phyloP scores from a whole-genome alignment of 1,139 yeast species.

The Suhomyces coccinellae region DNA sequence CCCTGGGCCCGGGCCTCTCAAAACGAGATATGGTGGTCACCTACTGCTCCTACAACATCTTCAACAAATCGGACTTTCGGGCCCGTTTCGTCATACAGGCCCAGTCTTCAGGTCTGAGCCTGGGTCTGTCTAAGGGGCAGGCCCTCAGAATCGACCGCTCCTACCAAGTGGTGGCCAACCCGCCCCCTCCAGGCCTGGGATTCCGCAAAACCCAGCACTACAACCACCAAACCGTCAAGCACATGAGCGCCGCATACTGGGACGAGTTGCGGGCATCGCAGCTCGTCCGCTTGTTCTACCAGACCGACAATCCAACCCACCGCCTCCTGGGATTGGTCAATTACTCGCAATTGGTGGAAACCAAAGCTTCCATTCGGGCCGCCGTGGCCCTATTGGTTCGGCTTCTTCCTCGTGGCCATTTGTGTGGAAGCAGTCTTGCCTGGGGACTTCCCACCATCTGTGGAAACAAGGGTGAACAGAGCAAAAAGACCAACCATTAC shows the following conservation, averaged over 20 bases:
- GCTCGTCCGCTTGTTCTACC: conserved; percentile 32
- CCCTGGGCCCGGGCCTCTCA: conserved; percentile 12
- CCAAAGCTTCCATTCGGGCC: conserved; percentile 17
- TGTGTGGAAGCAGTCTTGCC: conserved; percentile 28
- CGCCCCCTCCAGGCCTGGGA: background rate
- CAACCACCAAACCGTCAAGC: conserved; percentile 22
- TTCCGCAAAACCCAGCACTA: conserved; percentile 21
- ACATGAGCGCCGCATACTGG: conserved; percentile 29
- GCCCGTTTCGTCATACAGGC: conserved; percentile 33
- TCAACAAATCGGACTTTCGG: conserved; percentile 48
- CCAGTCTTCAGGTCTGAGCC: conserved; percentile 15
- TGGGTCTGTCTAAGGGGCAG: conserved; percentile 16
- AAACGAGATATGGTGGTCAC: conserved; percentile 44
- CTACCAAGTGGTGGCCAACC: conserved; percentile 30
- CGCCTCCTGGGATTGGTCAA: conserved; percentile 40
- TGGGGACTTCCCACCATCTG: conserved; percentile 35
- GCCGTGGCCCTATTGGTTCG: conserved; percentile 24
- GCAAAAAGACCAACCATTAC: conserved; percentile 31
- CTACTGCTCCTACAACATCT: conserved; percentile 51
- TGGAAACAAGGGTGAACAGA: conserved; percentile 25
- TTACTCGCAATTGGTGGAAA: conserved; percentile 24
- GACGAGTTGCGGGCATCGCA: conserved; percentile 39
- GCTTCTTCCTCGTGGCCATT: conserved; percentile 29
- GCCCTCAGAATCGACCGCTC: conserved; percentile 31
- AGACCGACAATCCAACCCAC: conserved; percentile 35